These are phyloP conservation scores for Exophiala mesophila DNA, from an alignment of 2,329 filamentous ascomycete species.

Conservation along the genomic window DNA sequence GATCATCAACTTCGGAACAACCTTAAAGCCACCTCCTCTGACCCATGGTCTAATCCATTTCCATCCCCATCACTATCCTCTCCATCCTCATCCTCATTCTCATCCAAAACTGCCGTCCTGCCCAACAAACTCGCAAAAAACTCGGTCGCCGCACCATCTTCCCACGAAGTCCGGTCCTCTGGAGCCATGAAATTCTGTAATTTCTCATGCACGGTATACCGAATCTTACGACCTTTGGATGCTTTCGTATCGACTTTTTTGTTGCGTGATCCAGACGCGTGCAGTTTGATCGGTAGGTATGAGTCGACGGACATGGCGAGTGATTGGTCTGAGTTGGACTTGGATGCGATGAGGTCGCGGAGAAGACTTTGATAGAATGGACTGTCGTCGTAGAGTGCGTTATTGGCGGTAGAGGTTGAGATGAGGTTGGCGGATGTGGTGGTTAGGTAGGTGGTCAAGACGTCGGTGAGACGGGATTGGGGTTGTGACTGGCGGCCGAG, in stretches of 20 bases:
- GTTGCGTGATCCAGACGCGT: constrained; percentile 41
- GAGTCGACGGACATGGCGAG: constrained; percentile 41
- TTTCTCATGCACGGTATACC: constrained; percentile 94
- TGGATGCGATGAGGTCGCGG: constrained; percentile 87
- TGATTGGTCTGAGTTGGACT: constrained; percentile 42
- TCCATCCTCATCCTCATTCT: constrained; percentile 51
- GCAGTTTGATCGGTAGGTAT: constrained; percentile 34
- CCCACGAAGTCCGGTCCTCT: constrained; percentile 69
- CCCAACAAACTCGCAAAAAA: constrained; percentile 74
- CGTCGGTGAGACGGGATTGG: constrained; percentile 47
- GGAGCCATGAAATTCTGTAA: constrained; percentile 97
- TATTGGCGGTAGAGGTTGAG: constrained; percentile 35
- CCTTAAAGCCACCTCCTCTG: constrained; percentile 32
- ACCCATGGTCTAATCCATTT: constrained; percentile 17
- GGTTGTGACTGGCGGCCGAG: constrained; percentile 44
- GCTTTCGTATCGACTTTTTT: constrained; percentile 93
- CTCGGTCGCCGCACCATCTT: constrained; percentile 68
- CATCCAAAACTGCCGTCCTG: constrained; percentile 61
- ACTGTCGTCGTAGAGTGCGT: constrained; percentile 79
- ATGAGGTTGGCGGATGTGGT: constrained; percentile 34
- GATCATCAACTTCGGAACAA: constrained; percentile 31
- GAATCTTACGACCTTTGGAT: constrained; percentile 89
- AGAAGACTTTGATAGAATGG: constrained; percentile 92
- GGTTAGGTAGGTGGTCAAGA: constrained; percentile 43
- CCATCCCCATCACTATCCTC: constrained; percentile 32